Base-by-base conservation (phyloP, 164 flowering plant species). In the Berberis thunbergii region DNA sequence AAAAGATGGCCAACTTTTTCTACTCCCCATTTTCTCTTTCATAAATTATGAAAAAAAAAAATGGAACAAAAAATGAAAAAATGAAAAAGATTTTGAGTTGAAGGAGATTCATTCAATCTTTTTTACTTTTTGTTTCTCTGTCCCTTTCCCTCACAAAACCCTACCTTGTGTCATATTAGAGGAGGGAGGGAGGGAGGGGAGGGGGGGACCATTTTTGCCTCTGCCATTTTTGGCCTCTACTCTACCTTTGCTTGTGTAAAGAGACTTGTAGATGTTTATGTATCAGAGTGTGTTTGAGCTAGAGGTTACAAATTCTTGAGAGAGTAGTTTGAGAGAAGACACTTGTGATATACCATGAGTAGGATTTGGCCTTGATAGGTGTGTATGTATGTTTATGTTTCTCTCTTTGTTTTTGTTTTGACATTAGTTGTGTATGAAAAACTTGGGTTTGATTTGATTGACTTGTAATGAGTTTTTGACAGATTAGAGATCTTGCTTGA, bases 191-290 rank as follows among this genome's bases (percentile, higher is more conserved):
- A 26, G 26, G 26, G 75, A 70, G 73, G 68, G 62, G 67, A 48
- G 40, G 55, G 59, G 71, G 81, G 84, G 83, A 76, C 81, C 80
- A 75, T 67, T 63, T 77, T 71, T 68, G 26, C 56, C 56, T 46
- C 64, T 49, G 54, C 48, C 69, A 49, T 54, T 64, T 75, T 69
- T 69, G 44, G 42, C 69, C 63, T 62, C 75, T 40, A 64, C 72
- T 26, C 60, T 59, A 60, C 63, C 68, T 61, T 68, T 56, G 57
- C 67, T 65, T 62, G 67, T 67, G 63, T 65, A 61, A 57, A 45
- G 69, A 70, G 64, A 69, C 73, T 46, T 71, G 65, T 69, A 76
- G 66, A 56, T 67, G 65, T 55, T 75, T 76, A 62, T 69, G 61
- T 63, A 59, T 71, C 54, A 75, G 66, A 73, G 60, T 60, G n/a